Evolutionary conservation across 2,329 filamentous ascomycete species (phyloP).

Genomic region (Dissoconium aciculare): DNA sequence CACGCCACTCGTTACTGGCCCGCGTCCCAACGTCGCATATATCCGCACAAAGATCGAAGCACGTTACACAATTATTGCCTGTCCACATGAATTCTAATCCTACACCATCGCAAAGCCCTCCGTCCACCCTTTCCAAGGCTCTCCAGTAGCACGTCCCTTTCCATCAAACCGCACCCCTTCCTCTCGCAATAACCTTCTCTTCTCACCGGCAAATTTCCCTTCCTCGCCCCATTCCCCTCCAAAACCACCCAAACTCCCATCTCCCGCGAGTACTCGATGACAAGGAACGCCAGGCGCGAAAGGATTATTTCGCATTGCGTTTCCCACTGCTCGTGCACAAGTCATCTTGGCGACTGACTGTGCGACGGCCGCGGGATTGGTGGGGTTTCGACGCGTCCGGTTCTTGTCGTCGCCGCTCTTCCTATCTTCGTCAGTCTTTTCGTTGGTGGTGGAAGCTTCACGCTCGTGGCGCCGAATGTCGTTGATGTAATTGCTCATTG

Average conservation of each 20-base stretch:
- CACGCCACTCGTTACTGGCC: too few relatives aligned
- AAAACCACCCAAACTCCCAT: conserved; percentile 35
- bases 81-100: too few relatives aligned
- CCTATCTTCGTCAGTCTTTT: too few relatives aligned
- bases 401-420: too few relatives aligned
- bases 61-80: too few relatives aligned
- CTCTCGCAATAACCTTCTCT: conserved; percentile 27
- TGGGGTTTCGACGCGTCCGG: too few relatives aligned
- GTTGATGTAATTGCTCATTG: conserved; percentile 22
- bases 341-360: conserved; percentile 19
- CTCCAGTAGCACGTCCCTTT: conserved; percentile 29
- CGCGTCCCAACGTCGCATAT: too few relatives aligned
- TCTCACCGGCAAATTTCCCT: conserved; percentile 29
- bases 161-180: conserved; percentile 33
- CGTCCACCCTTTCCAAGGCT: too few relatives aligned
- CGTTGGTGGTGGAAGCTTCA: too few relatives aligned
- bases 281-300: conserved; percentile 31
- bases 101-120: too few relatives aligned
- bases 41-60: too few relatives aligned
- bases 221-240: conserved; percentile 35
- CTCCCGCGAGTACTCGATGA: conserved; percentile 25
- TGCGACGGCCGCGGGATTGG: neutral
- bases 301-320: conserved; percentile 28
- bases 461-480: too few relatives aligned
- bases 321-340: conserved; percentile 27